Evolutionary conservation across 2,329 filamentous ascomycete species (phyloP).

Genomic region (Pestalotiopsis sp.): DNA sequence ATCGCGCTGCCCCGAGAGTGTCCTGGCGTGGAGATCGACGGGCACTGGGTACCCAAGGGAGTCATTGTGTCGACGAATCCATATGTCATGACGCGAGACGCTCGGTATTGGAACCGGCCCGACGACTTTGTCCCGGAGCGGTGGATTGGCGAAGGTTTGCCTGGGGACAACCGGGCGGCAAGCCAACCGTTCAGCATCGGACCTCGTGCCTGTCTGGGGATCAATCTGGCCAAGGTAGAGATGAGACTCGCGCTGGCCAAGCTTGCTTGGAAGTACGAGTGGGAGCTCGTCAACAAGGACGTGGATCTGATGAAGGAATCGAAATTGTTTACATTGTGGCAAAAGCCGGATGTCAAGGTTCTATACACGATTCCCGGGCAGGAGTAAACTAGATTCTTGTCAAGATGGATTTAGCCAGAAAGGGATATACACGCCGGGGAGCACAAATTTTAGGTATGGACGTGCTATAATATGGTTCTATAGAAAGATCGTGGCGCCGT

Average conservation of each 20-base stretch:
- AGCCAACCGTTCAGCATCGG: constrained; percentile 22
- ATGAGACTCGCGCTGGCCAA: constrained; percentile 39
- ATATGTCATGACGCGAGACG: constrained; percentile 30
- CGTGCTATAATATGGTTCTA: too few species aligned
- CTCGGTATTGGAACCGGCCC: constrained; percentile 3
- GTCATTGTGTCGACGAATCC: constrained; percentile 41
- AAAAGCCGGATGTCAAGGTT: constrained; percentile 20
- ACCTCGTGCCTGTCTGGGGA: constrained; percentile 23
- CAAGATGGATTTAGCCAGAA: too few species aligned
- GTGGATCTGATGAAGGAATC: constrained; percentile 28
- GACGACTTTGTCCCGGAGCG: constrained; percentile 17
- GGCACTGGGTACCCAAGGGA: constrained; percentile 17
- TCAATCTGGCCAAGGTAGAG: constrained; percentile 35
- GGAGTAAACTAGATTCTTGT: background rate
- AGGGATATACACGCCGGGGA: too few species aligned
- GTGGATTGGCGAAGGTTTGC: constrained; percentile 12
- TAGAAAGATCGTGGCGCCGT: too few species aligned
- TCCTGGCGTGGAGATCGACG: constrained; percentile 22
- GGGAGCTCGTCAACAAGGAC: constrained; percentile 28
- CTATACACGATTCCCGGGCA: background rate
- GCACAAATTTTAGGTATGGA: too few species aligned
- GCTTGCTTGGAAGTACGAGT: constrained; percentile 37
- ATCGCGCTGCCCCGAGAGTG: constrained; percentile 29
- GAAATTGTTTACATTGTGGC: constrained; percentile 26
- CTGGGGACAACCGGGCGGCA: constrained; percentile 12